Percentiles rank a stretch among this genome's conserved stretches.
These are phyloP conservation scores for Mixia osmundae DNA, from an alignment of 1,284 basidiomycete genomes.

Conservation along the genomic window DNA sequence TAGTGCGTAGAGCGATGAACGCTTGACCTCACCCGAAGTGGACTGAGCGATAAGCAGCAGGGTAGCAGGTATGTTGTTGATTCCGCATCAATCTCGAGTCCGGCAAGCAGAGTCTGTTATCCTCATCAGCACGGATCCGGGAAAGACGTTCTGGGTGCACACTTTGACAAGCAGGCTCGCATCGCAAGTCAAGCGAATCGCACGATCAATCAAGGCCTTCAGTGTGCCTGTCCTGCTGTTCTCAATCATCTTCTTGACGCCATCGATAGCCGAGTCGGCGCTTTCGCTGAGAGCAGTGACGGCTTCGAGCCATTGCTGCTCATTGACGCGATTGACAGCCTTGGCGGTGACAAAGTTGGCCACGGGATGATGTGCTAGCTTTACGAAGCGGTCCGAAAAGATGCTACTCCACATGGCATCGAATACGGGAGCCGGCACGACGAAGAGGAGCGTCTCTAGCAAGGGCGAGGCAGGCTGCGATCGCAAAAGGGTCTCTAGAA, in stretches of 20 bases:
- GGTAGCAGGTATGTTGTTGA: conserved; percentile 30
- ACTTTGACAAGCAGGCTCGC: not conserved
- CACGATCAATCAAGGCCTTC: conserved; percentile 39
- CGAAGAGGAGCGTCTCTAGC: conserved; percentile 46
- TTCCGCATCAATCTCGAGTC: conserved; percentile 36
- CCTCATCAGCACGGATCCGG: too few species aligned
- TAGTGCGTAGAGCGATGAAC: not conserved
- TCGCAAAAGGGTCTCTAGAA: conserved; percentile 43
- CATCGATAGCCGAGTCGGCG: conserved; percentile 26
- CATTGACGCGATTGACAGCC: conserved; percentile 37
- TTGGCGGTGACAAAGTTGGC: conserved; percentile 76
- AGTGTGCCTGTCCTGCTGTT: conserved; percentile 39
- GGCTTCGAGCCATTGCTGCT: conserved; percentile 34
- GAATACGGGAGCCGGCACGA: conserved; percentile 40
- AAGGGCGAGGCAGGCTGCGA: conserved; percentile 70
- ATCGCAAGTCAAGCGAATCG: not conserved
- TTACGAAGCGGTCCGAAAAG: conserved; percentile 41
- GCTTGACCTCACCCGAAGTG: conserved; percentile 28
- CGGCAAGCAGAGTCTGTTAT: conserved; percentile 38
- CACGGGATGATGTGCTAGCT: conserved; percentile 54
- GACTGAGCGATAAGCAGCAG: conserved; percentile 39
- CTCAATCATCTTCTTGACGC: conserved; percentile 33
- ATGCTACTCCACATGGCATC: conserved; percentile 47
- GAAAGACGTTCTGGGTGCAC: too few species aligned
- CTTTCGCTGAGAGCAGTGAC: conserved; percentile 22